Percentiles rank a stretch among this genome's conserved stretches.
These are phyloP conservation scores for Neostapfia colusana DNA, from an alignment of 176 grass and related monocot species.

Conservation along the genomic window DNA sequence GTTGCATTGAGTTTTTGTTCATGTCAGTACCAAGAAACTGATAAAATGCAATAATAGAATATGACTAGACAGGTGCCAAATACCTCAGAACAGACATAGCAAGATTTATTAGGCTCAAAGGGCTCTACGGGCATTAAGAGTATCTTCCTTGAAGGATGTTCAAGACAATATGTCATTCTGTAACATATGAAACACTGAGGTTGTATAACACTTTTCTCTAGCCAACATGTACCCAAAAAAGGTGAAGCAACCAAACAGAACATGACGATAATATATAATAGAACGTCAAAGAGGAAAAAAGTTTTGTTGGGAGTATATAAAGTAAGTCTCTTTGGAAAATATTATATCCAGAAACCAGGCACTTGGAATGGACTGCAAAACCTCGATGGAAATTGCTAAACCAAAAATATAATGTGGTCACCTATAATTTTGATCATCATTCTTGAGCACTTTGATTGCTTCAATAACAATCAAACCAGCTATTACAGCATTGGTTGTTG, in stretches of 20 bases:
- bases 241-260: neutral
- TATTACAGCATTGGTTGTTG: slow-evolving; percentile 97
- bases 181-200: slow-evolving; percentile 16
- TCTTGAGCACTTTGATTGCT: slow-evolving; percentile 87
- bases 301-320: neutral
- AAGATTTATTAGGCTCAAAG: slow-evolving; percentile 89
- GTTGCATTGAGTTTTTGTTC: slow-evolving; percentile 39
- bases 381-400: neutral
- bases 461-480: slow-evolving; percentile 97
- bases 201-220: slow-evolving; percentile 10
- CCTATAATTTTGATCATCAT: slow-evolving; percentile 78
- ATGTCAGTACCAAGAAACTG: slow-evolving; percentile 18
- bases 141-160: slow-evolving; percentile 89
- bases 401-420: slow-evolving; percentile 19
- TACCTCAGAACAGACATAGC: slow-evolving; percentile 99
- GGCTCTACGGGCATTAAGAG: slow-evolving; percentile 94
- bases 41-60: slow-evolving; percentile 17
- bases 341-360: slow-evolving; percentile 26
- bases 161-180: slow-evolving; percentile 99
- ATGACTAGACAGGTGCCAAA: slow-evolving; percentile 10
- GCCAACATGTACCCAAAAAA: neutral
- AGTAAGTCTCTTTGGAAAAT: neutral
- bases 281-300: neutral
- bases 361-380: neutral
- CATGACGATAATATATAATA: neutral